Conservation (phyloP, 2,329 filamentous ascomycete species). For the Sordariomycetes sp. region DNA sequence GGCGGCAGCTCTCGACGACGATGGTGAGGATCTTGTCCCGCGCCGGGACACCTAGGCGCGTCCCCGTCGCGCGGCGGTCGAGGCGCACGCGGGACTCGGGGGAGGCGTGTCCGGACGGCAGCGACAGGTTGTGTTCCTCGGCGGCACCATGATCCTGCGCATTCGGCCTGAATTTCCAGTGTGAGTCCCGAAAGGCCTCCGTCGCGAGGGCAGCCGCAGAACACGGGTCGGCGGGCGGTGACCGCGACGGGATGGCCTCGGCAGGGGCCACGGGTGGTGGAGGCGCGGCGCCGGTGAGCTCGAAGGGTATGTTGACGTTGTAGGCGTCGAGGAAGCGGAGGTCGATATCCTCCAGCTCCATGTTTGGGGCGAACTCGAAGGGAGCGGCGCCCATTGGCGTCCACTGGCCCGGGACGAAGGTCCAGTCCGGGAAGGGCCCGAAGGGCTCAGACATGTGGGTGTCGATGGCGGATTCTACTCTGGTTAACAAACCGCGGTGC, state of each 20-base stretch:
- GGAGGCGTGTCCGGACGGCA: constrained; percentile 12
- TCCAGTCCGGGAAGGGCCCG: constrained; percentile 9
- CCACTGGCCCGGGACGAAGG: constrained; percentile 9
- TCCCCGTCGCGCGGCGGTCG: constrained; percentile 10
- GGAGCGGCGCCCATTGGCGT: neutral
- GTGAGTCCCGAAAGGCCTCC: constrained; percentile 12
- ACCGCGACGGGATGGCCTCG: too few species aligned
- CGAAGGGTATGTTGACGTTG: constrained; percentile 16
- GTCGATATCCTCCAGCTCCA: constrained; percentile 17
- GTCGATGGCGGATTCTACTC: neutral
- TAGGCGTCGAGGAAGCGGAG: constrained; percentile 17
- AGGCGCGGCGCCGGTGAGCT: constrained; percentile 7
- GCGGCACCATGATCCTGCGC: constrained; percentile 15
- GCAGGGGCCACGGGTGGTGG: neutral
- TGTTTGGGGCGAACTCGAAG: constrained; percentile 6
- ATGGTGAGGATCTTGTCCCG: constrained; percentile 22
- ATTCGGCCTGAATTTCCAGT: constrained; percentile 17
- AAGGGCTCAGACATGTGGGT: neutral
- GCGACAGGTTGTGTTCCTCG: constrained; percentile 17
- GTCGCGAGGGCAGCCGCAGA: constrained; percentile 10
- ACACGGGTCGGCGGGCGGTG: constrained; percentile 3
- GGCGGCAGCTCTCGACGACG: constrained; percentile 44
- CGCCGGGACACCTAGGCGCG: constrained; percentile 9
- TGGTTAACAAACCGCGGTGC: neutral
- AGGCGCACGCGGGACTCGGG: constrained; percentile 12